These are phyloP conservation scores for Conoideocrella luteorostrata DNA, from an alignment of 2,329 filamentous ascomycete genomes.

Conservation along the genomic window DNA sequence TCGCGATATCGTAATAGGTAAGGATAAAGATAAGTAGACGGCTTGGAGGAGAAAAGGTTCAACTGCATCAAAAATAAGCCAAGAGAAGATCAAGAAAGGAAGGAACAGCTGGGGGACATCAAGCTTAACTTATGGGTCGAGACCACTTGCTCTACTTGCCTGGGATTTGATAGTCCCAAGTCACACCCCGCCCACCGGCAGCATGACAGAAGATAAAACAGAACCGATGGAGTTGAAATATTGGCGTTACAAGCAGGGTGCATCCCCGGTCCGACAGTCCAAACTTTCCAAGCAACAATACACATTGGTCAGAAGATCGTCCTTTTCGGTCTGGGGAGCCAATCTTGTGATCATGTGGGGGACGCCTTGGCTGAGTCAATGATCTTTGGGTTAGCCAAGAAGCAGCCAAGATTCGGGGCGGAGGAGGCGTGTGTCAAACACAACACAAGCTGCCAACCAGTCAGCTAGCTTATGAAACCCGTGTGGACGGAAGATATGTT, in stretches of 20 bases:
- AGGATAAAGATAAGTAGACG: not conserved
- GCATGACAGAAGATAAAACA: no score
- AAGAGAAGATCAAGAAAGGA: not conserved
- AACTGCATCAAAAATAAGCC: not conserved
- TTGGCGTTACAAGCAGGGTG: no score
- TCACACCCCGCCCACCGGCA: no score
- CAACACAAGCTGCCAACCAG: not conserved
- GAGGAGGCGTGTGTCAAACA: no score
- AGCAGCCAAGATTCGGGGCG: not conserved
- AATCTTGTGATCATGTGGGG: not conserved
- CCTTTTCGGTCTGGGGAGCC: not conserved
- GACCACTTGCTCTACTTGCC: not conserved
- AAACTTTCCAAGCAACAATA: not conserved
- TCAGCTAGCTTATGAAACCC: not conserved
- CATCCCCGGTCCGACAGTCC: no score
- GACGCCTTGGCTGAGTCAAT: not conserved
- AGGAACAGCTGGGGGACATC: not conserved
- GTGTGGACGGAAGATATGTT: not conserved
- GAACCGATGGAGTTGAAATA: no score
- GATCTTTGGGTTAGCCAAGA: no score
- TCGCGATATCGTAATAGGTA: no score
- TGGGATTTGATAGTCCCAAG: not conserved
- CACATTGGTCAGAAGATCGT: not conserved
- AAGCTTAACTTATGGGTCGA: slow-evolving; percentile 1
- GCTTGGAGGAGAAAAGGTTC: not conserved